Evolutionary conservation across 1,139 yeast species (phyloP).

Genomic region (Geotrichum phurueaensis): DNA sequence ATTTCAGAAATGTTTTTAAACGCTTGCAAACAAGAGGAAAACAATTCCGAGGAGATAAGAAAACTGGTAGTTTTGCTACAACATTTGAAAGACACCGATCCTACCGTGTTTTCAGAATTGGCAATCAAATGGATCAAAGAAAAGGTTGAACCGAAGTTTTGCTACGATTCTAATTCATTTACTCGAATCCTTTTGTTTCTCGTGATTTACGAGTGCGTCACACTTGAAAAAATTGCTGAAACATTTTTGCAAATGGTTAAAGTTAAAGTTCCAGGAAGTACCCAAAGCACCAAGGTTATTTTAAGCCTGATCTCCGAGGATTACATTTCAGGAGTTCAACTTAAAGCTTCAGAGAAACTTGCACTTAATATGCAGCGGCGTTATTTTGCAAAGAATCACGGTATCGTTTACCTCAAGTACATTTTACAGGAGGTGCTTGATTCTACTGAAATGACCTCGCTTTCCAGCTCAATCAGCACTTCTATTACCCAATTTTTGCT

Average conservation of each 20-base stretch:
- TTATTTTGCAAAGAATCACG: constrained; percentile 22
- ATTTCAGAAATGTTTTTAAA: constrained; percentile 21
- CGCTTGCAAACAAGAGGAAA: constrained; percentile 19
- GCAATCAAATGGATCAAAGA: constrained; percentile 27
- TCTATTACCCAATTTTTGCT: constrained; percentile 20
- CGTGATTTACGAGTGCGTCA: constrained; percentile 37
- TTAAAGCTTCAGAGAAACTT: constrained; percentile 25
- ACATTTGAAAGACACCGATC: constrained; percentile 25
- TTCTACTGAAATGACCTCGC: constrained; percentile 8
- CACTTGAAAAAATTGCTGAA: constrained; percentile 35
- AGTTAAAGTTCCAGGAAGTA: constrained; percentile 21
- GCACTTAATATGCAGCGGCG: constrained; percentile 26
- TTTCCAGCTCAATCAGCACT: constrained; percentile 8
- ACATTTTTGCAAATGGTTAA: constrained; percentile 28
- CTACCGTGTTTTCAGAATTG: constrained; percentile 22
- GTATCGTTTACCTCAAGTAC: constrained; percentile 24
- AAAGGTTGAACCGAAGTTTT: constrained; percentile 25
- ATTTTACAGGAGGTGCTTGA: constrained; percentile 25
- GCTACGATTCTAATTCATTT: constrained; percentile 25
- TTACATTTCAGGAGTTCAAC: constrained; percentile 10
- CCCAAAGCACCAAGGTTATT: constrained; percentile 20
- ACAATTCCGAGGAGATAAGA: constrained; percentile 17
- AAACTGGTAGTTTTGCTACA: constrained; percentile 22
- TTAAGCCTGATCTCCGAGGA: constrained; percentile 21
- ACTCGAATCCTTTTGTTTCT: constrained; percentile 31